Conservation (phyloP, 176 grass and related monocot species). For the Oryza punctata region DNA sequence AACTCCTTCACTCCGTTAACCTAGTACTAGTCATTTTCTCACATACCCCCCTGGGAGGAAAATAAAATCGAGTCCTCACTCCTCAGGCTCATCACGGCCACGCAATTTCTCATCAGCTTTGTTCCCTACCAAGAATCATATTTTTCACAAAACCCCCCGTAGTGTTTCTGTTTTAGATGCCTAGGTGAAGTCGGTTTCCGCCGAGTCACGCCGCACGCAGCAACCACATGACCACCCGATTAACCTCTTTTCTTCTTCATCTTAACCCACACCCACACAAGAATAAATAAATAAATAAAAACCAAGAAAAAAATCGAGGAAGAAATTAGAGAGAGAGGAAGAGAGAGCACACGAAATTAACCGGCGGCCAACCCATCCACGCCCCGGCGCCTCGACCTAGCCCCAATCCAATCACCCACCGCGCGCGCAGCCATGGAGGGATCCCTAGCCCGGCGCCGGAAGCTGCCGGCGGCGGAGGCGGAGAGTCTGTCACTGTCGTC, state of each 20-base stretch:
- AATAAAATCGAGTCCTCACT: too few species aligned
- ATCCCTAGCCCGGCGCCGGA: not conserved
- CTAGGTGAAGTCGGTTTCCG: not conserved
- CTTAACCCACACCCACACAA: too few species aligned
- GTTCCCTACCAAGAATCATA: too few species aligned
- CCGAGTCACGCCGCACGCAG: not conserved
- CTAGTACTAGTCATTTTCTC: not conserved
- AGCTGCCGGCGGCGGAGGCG: not conserved
- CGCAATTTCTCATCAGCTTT: too few species aligned
- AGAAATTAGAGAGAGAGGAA: not conserved
- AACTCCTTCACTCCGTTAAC: not conserved
- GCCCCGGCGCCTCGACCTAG: not conserved
- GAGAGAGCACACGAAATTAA: not conserved
- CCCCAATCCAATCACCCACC: not conserved
- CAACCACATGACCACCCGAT: not conserved
- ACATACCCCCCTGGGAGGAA: not conserved
- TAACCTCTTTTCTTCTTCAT: too few species aligned
- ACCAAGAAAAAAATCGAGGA: not conserved
- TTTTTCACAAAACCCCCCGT: not conserved
- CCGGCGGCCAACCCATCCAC: not conserved
- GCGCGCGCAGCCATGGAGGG: not conserved
- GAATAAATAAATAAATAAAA: not conserved
- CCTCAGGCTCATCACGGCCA: too few species aligned
- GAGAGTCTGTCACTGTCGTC: not conserved
- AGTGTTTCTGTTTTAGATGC: rapidly evolving